Base-by-base conservation (phyloP, 2,329 filamentous ascomycete genomes). In the Rhinocladiella mackenziei region DNA sequence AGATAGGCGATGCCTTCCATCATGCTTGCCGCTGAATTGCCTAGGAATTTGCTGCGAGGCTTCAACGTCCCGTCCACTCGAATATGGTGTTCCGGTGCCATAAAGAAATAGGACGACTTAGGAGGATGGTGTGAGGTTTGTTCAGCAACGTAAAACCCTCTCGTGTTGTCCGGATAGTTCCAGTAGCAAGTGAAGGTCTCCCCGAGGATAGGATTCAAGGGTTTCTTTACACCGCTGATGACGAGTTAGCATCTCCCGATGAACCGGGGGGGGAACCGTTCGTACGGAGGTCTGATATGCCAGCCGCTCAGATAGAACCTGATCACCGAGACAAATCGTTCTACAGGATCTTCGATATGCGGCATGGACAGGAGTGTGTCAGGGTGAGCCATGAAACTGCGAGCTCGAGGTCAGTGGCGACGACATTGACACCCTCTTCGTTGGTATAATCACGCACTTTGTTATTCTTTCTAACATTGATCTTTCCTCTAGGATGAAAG, bases 391-490 rank as follows among this genome's bases (percentile, higher is more conserved):
- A 98, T 98, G 75, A 98, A 98, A 74, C 89, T 96, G 63, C 48
- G 40, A 30, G 17, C 35, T 33, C 9, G 29, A n/a, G n/a, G 31
- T 39, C 20, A 58, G 64, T 39, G 58, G 53, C 44, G 14, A 17
- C 7, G 22, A 28, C 4, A 22, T 13, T 15, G 7, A 15, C 45
- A 23, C 7, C 37, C 56, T 45, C 30, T 18, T 37, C 5, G 25
- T 9, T 6, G 28, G 25, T 25, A 10, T n/a, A n/a, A n/a, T n/a
- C n/a, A 71, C 81, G 56, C 72, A 95, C 89, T 98, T 98, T 61
- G 92, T 98, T 65, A 98, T 98, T 58, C 92, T 81, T 70, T 98
- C 92, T 59, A 98, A 73, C 92, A 98, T 98, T 58, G 89, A 96
- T 61, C 89, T 83, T 17, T 92, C 92, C 67, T 98, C 92, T 58